phyloP scores from a whole-genome alignment of 352 stramenopile genomes.

The Phytophthora macrochlamydospora region DNA sequence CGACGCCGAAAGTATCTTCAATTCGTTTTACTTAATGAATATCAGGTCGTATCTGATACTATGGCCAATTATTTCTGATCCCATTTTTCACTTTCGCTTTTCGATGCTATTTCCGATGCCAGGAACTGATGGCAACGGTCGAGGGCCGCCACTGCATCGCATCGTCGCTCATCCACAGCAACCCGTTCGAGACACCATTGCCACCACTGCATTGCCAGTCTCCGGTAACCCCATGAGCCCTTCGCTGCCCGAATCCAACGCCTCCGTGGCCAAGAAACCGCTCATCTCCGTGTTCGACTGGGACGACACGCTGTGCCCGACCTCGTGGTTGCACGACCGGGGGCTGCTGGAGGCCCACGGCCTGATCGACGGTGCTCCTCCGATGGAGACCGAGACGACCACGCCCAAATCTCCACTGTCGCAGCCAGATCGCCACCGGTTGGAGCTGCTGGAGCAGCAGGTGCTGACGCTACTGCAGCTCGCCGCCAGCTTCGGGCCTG shows the following conservation, averaged over 20 bases:
- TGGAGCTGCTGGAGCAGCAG: slow-evolving; percentile 45
- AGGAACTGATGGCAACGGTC: background rate
- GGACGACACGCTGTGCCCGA: slow-evolving; percentile 72
- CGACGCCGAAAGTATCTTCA: too few species aligned
- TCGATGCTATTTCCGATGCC: background rate
- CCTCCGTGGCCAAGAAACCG: slow-evolving; percentile 23
- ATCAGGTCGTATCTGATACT: too few species aligned
- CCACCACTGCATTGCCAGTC: background rate
- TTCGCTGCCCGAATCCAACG: background rate
- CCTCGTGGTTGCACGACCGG: slow-evolving; percentile 55
- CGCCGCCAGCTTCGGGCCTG: slow-evolving; percentile 44
- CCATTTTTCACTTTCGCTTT: too few species aligned
- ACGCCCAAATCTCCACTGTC: slow-evolving; percentile 13
- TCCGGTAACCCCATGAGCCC: background rate
- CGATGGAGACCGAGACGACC: slow-evolving; percentile 30
- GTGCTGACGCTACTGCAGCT: slow-evolving; percentile 47
- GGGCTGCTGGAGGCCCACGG: slow-evolving; percentile 47
- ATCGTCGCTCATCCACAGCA: background rate
- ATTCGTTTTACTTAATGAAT: too few species aligned
- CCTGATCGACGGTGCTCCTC: slow-evolving; percentile 37
- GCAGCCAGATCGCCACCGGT: slow-evolving; percentile 23
- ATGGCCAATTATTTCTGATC: too few species aligned
- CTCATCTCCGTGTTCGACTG: slow-evolving; percentile 63
- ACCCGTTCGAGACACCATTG: background rate
- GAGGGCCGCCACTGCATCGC: background rate